phyloP scores from a whole-genome alignment of 371 early-diverging fungal species.

The Mortierella sp. region DNA sequence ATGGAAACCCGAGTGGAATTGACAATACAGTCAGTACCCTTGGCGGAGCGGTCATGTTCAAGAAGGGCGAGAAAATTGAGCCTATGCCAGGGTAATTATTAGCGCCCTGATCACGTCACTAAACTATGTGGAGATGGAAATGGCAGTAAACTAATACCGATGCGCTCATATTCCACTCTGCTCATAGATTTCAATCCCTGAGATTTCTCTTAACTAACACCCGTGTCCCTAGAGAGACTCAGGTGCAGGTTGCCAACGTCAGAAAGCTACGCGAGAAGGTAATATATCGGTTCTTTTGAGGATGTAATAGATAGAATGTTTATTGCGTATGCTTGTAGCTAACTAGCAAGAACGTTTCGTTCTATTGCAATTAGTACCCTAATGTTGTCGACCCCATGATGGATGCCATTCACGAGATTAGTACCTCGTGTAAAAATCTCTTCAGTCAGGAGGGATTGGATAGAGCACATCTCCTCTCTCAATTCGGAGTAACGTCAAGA shows the following conservation, averaged over 20 bases:
- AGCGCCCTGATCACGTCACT: not conserved
- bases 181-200: constrained; percentile 73
- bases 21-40: constrained; percentile 92
- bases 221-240: constrained; percentile 89
- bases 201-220: constrained; percentile 89
- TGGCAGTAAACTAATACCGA: constrained; percentile 34
- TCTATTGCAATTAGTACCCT: constrained; percentile 62
- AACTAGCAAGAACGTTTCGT: not conserved
- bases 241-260: constrained; percentile 86
- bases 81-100: constrained; percentile 41
- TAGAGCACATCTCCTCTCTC: constrained; percentile 31
- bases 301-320: no score
- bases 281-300: no score
- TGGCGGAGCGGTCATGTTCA: constrained; percentile 64
- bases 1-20: constrained; percentile 96
- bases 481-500: constrained; percentile 38
- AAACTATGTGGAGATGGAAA: constrained; percentile 4
- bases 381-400: constrained; percentile 76
- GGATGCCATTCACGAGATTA: constrained; percentile 80
- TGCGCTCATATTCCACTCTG: not conserved
- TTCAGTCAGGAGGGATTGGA: constrained; percentile 30
- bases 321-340: no score
- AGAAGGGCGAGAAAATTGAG: constrained; percentile 47
- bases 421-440: constrained; percentile 63
- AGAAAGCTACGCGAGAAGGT: constrained; percentile 68